Conservation (phyloP, 1,284 basidiomycete genomes). For the Pyrrhoderma noxium region DNA sequence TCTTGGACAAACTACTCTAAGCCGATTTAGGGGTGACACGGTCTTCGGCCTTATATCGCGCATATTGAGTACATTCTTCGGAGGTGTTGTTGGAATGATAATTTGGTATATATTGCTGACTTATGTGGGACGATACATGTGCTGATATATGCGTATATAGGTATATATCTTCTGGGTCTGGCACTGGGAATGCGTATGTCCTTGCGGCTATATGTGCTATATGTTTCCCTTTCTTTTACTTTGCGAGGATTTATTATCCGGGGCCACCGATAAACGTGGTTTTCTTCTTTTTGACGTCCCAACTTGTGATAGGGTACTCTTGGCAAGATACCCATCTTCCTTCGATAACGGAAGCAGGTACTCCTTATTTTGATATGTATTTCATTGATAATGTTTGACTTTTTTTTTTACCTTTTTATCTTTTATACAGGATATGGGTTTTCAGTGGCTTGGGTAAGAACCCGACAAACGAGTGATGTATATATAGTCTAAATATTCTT, state of each 20-base stretch:
- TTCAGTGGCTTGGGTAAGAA: constrained; percentile 55
- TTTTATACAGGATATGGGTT: constrained; percentile 34
- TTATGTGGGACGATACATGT: neutral
- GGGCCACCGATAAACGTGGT: constrained; percentile 65
- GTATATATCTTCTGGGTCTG: constrained; percentile 67
- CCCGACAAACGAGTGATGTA: no score
- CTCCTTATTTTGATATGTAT: no score
- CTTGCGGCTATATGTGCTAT: constrained; percentile 65
- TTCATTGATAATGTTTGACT: no score
- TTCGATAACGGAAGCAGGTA: constrained; percentile 41
- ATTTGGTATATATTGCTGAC: constrained; percentile 45
- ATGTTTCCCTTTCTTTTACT: constrained; percentile 65
- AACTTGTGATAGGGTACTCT: constrained; percentile 67
- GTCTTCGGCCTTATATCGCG: constrained; percentile 60
- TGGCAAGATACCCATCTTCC: constrained; percentile 51
- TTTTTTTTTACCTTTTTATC: neutral
- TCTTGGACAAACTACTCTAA: constrained; percentile 64
- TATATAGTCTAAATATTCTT: no score
- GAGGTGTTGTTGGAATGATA: constrained; percentile 59
- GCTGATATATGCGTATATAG: constrained; percentile 27
- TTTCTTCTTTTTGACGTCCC: constrained; percentile 67
- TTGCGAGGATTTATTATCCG: constrained; percentile 67
- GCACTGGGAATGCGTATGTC: constrained; percentile 66
- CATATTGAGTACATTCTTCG: constrained; percentile 61
- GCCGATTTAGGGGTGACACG: constrained; percentile 72